Conservation (phyloP, 2,329 filamentous ascomycete genomes). For the Pseudogymnoascus sp. region DNA sequence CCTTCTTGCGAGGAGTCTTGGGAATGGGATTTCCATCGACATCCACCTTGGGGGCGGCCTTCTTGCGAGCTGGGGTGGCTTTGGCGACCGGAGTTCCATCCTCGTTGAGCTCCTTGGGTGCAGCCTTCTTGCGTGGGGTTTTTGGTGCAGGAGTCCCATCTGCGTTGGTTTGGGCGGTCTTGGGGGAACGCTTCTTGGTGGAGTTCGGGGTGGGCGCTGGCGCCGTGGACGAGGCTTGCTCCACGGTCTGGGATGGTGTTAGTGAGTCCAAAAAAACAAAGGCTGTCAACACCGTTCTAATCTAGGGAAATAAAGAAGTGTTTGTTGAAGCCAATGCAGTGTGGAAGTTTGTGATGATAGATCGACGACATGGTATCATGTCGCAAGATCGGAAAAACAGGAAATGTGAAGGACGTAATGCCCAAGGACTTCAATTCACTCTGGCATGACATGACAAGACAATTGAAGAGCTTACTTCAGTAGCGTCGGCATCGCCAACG, state of each 20-base stretch:
- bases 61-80: neutral
- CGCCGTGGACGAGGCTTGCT: neutral
- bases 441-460: neutral
- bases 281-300: neutral
- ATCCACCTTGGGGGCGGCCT: neutral
- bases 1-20: neutral
- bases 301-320: neutral
- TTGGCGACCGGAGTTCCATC: slow-evolving; percentile 1
- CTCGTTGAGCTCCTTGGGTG: neutral
- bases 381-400: neutral
- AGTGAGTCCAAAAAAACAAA: neutral
- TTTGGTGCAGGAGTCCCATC: neutral
- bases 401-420: neutral
- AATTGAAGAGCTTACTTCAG: neutral
- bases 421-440: neutral
- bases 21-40: neutral
- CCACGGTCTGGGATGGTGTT: neutral
- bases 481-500: neutral
- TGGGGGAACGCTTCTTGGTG: neutral
- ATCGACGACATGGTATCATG: neutral
- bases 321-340: neutral
- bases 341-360: neutral
- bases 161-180: neutral
- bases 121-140: neutral
- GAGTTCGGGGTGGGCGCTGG: neutral